These are phyloP conservation scores for Tremellales sp. DNA, from an alignment of 1,284 basidiomycete genomes.

Conservation along the genomic window DNA sequence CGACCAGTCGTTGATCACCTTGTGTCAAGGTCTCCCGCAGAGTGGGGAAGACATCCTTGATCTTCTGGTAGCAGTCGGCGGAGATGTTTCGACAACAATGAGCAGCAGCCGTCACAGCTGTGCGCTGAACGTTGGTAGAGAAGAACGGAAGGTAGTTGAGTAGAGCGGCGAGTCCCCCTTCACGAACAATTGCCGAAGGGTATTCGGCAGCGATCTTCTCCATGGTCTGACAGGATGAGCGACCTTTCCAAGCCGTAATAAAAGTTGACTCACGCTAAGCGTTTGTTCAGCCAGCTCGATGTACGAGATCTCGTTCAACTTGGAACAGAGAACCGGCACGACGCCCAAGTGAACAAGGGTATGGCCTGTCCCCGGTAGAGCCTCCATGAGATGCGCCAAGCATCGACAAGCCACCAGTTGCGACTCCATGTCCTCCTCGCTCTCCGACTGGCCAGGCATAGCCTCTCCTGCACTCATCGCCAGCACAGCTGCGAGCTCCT, in stretches of 20 bases:
- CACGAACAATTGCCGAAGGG: conserved; percentile 86
- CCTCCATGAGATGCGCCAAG: conserved; percentile 94
- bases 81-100: conserved; percentile 91
- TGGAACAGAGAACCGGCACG: conserved; percentile 90
- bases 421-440: conserved; percentile 66
- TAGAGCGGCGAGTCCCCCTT: conserved; percentile 83
- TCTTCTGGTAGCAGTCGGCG: conserved; percentile 78
- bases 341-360: conserved; percentile 93
- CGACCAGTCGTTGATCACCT: conserved; percentile 87
- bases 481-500: conserved; percentile 74
- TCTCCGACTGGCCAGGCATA: conserved; percentile 21
- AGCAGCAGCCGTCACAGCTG: conserved; percentile 89
- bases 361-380: conserved; percentile 86
- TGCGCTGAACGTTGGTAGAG: conserved; percentile 91
- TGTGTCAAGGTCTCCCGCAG: conserved; percentile 85
- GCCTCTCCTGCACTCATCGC: conserved; percentile 51
- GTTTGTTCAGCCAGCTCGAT: conserved; percentile 96
- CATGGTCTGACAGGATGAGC: conserved; percentile 74
- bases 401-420: conserved; percentile 91
- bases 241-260: neutral
- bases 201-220: conserved; percentile 97
- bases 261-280: conserved; percentile 68
- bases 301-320: conserved; percentile 89
- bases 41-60: conserved; percentile 83
- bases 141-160: conserved; percentile 95